Evolutionary conservation across 1,139 yeast genomes (phyloP), one percentile per base, ranked within the genome.

Genomic region (Hansenula lynferdii): DNA sequence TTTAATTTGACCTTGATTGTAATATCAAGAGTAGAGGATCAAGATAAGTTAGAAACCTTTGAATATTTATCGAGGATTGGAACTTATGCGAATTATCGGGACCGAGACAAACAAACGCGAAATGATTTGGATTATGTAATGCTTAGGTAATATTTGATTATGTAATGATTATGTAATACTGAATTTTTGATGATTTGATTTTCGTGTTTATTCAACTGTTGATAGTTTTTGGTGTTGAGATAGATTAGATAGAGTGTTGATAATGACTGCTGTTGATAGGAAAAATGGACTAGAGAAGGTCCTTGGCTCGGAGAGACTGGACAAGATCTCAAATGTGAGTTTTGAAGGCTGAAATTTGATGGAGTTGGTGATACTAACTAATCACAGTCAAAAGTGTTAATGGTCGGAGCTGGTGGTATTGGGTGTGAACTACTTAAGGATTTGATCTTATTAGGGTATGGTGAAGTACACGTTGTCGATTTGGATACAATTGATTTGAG

Each of bases 361-460:
- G 8, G 25, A 6, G 25, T 23, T 23, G 25, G 6, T 23, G 25
- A 23, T 11, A 22, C 24, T 27, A 21, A 12, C 16, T 24, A 26
- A 8, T 12, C 4, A 7, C 17, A 41, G 40, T 55, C 84, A n/a
- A 80, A 72, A 44, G 89, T 92, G 17, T 67, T 94, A 34, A 69
- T 94, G 67, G 96, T 94, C 1, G 98, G 99, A 5, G 97, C 98
- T 1, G 99, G 99, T 22, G 99, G 99, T n/a, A 90, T 94, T 48
- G 99, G 99, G 5, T 94, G 97, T 60, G 99, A 94, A 60, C 67
- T 94, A 30, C 68, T 94, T 43, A 94, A 94, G 57, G 86, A 94
- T 56, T 68, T 94, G 38, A 80, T 89, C 8, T 64, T 90, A 47
- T 72, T 87, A 49, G 95, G 95, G 3, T 83, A 85, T 51, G 94